Conservation (phyloP, 2,329 filamentous ascomycete genomes). For the Erysiphe pisi region DNA sequence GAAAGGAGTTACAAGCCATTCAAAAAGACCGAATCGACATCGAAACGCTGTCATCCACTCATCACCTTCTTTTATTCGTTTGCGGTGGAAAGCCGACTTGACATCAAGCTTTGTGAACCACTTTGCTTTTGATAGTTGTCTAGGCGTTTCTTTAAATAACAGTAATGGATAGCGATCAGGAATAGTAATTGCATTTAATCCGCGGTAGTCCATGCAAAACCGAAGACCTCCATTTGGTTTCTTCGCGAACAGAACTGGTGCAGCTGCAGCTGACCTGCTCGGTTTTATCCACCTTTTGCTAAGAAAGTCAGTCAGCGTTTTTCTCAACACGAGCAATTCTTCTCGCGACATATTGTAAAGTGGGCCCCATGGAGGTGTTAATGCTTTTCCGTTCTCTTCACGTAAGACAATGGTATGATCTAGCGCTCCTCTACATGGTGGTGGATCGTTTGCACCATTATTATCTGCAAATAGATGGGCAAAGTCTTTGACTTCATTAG, state of each 20-base stretch:
- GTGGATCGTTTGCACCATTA: background rate
- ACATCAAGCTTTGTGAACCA: background rate
- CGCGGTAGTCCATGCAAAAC: background rate
- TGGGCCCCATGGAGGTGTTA: background rate
- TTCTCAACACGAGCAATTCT: background rate
- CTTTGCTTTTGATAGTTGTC: background rate
- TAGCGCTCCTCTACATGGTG: background rate
- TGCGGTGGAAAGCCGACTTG: background rate
- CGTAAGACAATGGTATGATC: background rate
- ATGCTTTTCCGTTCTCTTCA: background rate
- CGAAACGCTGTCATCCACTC: slow-evolving; percentile 2
- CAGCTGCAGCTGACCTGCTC: background rate
- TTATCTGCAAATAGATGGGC: background rate
- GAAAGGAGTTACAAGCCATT: slow-evolving; percentile 15
- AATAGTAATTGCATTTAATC: background rate
- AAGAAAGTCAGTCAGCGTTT: background rate
- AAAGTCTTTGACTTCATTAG: background rate
- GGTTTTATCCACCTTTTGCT: background rate
- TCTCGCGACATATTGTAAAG: background rate
- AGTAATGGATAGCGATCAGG: background rate
- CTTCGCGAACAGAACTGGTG: background rate
- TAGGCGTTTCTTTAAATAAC: background rate
- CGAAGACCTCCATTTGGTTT: background rate
- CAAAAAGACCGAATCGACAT: slow-evolving; percentile 10
- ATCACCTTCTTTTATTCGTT: background rate